Conservation (phyloP, 108 stramenopile species). For the Skeletonema grethae region DNA sequence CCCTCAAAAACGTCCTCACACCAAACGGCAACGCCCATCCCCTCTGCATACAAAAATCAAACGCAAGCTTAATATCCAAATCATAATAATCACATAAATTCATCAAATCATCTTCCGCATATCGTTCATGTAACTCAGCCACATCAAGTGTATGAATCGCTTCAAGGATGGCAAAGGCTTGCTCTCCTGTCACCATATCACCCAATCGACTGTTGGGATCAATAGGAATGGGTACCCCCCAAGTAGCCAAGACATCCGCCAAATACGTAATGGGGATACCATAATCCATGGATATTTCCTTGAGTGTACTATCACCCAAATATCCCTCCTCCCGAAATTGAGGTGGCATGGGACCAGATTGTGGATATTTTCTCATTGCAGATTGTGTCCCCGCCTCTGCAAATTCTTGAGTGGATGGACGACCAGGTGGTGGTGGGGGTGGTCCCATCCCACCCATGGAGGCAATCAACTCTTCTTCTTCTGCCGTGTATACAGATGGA, state of each 20-base stretch:
- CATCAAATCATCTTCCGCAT: constrained; percentile 70
- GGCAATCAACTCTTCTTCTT: constrained; percentile 76
- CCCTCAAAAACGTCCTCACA: constrained; percentile 74
- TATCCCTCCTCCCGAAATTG: constrained; percentile 67
- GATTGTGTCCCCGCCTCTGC: constrained; percentile 16
- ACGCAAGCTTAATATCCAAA: constrained; percentile 74
- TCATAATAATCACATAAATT: constrained; percentile 72
- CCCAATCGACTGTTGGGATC: constrained; percentile 66
- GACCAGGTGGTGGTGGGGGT: too few relatives aligned
- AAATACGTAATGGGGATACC: constrained; percentile 80
- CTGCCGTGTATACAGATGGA: constrained; percentile 64
- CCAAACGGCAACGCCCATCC: constrained; percentile 90
- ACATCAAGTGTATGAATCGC: constrained; percentile 84
- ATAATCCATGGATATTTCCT: constrained; percentile 79
- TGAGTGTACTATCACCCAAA: constrained; percentile 80
- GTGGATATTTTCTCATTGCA: constrained; percentile 10
- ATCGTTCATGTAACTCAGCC: constrained; percentile 70
- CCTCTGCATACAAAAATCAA: constrained; percentile 79
- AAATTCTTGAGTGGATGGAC: constrained; percentile 32
- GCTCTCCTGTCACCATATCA: constrained; percentile 88
- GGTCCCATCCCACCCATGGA: constrained; percentile 66
- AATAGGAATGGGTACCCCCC: constrained; percentile 83
- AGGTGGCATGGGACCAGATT: neutral
- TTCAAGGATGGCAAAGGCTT: constrained; percentile 86
- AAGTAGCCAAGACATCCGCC: constrained; percentile 81